phyloP scores from a whole-genome alignment of 257 asterid species.

The Lantana camara region DNA sequence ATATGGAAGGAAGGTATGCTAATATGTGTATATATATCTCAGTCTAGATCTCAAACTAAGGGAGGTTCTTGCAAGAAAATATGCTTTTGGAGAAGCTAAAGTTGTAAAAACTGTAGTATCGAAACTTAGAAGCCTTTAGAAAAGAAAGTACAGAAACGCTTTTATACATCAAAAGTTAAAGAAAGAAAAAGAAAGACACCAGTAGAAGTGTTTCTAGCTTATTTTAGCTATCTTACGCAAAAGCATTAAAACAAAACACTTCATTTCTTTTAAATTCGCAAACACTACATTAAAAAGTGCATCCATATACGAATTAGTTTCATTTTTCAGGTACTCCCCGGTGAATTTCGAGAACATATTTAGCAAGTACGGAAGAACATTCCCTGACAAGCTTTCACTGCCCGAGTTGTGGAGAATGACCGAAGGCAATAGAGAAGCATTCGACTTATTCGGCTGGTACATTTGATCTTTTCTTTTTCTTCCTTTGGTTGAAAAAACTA shows the following conservation, averaged over 20 bases:
- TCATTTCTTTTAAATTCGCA: no score
- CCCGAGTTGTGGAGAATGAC: slow-evolving; percentile 81
- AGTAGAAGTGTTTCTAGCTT: no score
- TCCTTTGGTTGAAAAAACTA: not conserved
- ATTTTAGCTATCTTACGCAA: no score
- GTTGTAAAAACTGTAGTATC: no score
- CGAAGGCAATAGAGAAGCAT: slow-evolving; percentile 57
- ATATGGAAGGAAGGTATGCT: slow-evolving; percentile 76
- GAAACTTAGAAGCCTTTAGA: no score
- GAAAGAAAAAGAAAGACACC: no score
- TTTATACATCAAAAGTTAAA: no score
- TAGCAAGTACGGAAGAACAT: slow-evolving; percentile 61
- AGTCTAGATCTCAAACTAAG: not conserved
- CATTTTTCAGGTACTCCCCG: slow-evolving; percentile 50
- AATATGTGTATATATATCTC: not conserved
- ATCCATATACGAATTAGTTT: slow-evolving; percentile 26
- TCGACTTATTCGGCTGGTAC: slow-evolving; percentile 61
- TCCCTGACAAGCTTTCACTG: slow-evolving; percentile 70
- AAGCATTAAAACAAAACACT: no score
- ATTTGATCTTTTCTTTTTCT: no score
- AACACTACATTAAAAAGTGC: slow-evolving; percentile 9
- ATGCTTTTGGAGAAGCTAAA: no score
- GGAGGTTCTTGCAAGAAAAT: no score
- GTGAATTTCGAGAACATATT: slow-evolving; percentile 79
- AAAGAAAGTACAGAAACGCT: no score